These are phyloP conservation scores for Cladosporium sp. DNA, from an alignment of 2,329 filamentous ascomycete species.

Conservation along the genomic window DNA sequence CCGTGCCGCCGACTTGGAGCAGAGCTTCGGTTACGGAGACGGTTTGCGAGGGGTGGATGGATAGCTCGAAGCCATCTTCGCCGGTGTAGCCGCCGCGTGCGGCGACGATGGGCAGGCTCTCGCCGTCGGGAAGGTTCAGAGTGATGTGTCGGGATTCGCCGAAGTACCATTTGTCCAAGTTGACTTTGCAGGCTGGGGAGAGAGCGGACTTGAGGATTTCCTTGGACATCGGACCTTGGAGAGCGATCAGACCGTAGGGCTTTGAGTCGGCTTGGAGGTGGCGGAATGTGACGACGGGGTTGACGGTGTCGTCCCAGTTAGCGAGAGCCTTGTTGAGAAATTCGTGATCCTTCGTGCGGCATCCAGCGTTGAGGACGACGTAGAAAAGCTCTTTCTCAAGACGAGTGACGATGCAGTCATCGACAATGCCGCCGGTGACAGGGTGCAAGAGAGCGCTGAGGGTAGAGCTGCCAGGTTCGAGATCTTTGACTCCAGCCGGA, in stretches of 20 bases:
- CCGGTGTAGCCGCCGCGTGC: constrained; percentile 93
- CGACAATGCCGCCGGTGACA: constrained; percentile 82
- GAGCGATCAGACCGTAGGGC: constrained; percentile 73
- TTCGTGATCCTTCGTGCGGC: constrained; percentile 78
- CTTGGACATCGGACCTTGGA: constrained; percentile 79
- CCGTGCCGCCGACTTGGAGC: constrained; percentile 53
- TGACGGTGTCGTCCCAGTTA: constrained; percentile 52
- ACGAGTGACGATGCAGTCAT: constrained; percentile 87
- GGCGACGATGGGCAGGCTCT: constrained; percentile 60
- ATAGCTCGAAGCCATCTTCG: constrained; percentile 97
- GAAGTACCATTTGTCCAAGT: constrained; percentile 71
- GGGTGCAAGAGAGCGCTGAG: constrained; percentile 81
- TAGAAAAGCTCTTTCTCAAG: constrained; percentile 70
- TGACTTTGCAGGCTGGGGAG: constrained; percentile 42
- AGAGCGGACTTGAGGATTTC: constrained; percentile 65
- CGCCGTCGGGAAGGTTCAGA: constrained; percentile 57
- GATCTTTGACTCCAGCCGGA: constrained; percentile 64
- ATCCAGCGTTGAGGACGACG: constrained; percentile 92
- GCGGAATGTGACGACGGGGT: constrained; percentile 29
- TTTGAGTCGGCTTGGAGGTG: constrained; percentile 39
- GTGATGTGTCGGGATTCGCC: constrained; percentile 67
- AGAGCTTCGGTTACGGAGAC: constrained; percentile 65
- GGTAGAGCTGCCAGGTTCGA: constrained; percentile 67
- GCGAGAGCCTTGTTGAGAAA: constrained; percentile 71
- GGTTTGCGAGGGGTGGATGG: constrained; percentile 65